phyloP scores from a whole-genome alignment of 192 early-diverging fungal genomes.

The Diversispora eburnea region DNA sequence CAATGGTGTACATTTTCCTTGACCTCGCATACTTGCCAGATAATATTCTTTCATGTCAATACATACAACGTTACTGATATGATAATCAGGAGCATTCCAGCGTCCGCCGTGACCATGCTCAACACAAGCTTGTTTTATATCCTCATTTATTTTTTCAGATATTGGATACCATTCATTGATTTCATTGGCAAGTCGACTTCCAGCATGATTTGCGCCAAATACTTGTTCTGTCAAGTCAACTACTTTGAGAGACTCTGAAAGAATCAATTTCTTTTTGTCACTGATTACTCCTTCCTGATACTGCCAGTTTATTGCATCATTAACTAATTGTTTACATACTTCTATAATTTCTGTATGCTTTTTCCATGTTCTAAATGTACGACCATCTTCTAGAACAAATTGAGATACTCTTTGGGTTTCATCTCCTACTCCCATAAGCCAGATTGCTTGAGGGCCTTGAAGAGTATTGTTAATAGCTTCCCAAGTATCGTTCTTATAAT shows the following conservation, averaged over 20 bases:
- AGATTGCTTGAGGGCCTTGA: constrained; percentile 22
- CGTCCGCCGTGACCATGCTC: constrained; percentile 15
- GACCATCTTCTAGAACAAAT: constrained; percentile 25
- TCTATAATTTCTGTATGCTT: too few relatives aligned
- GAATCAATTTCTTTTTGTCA: neutral
- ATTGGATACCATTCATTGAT: constrained; percentile 19
- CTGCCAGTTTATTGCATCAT: constrained; percentile 20
- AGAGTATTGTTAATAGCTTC: constrained; percentile 20
- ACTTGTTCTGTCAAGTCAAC: constrained; percentile 27
- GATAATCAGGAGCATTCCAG: constrained; percentile 14
- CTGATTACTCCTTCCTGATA: constrained; percentile 15
- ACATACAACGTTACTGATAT: constrained; percentile 9
- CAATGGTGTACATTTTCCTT: constrained; percentile 22
- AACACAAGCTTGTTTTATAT: too few relatives aligned
- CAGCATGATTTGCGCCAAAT: constrained; percentile 18
- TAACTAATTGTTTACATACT: constrained; percentile 23
- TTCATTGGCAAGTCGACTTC: constrained; percentile 10
- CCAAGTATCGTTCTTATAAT: too few relatives aligned
- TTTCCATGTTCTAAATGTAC: constrained; percentile 22
- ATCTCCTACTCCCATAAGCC: constrained; percentile 23
- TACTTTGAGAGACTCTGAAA: constrained; percentile 18
- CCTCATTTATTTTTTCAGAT: neutral
- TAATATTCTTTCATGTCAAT: constrained; percentile 23
- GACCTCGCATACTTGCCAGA: constrained; percentile 12
- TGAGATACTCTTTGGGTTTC: constrained; percentile 15